A percentile compares a stretch with the other conserved stretches of the same genome.
Evolutionary conservation across 768 basidiomycete species (phyloP).

Genomic region (Basidioascus undulatus): DNA sequence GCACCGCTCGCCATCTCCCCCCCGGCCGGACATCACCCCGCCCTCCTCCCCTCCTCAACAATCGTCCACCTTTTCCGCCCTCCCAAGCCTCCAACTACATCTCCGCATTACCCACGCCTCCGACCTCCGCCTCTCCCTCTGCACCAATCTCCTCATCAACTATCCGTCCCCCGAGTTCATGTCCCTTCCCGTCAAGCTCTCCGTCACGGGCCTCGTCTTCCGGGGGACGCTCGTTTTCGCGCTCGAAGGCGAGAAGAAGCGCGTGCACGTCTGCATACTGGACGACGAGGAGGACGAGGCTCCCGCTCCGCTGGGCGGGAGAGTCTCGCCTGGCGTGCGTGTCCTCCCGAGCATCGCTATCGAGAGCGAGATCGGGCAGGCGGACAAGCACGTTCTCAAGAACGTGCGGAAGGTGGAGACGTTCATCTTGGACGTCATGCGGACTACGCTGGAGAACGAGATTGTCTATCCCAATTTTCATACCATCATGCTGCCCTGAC

Average conservation of each 20-base stretch:
- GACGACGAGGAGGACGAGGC: conserved; percentile 50
- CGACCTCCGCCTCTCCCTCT: conserved; percentile 63
- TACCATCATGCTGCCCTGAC: too few species aligned
- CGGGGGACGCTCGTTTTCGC: conserved; percentile 71
- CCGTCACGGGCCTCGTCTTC: conserved; percentile 71
- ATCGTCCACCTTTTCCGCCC: conserved; percentile 11
- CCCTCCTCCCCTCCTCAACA: conserved; percentile 9
- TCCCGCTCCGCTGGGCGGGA: neutral
- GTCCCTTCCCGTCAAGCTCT: conserved; percentile 82
- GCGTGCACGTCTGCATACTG: conserved; percentile 68
- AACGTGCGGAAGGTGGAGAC: conserved; percentile 87
- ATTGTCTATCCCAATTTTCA: too few species aligned
- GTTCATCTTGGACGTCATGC: conserved; percentile 84
- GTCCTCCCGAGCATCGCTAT: conserved; percentile 68
- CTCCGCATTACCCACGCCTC: conserved; percentile 66
- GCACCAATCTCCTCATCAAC: conserved; percentile 84
- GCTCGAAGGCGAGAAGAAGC: conserved; percentile 56
- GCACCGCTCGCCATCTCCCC: conserved; percentile 1
- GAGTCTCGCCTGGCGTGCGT: conserved; percentile 32
- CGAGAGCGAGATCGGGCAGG: conserved; percentile 89
- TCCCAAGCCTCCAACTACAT: conserved; percentile 57
- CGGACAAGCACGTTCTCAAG: conserved; percentile 82
- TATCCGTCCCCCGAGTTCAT: conserved; percentile 92
- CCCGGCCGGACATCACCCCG: neutral
- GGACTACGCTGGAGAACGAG: conserved; percentile 81